A percentile compares a stretch with the other conserved stretches of the same genome.
These are phyloP conservation scores for Nothopassalora personata DNA, from an alignment of 2,329 filamentous ascomycete genomes.

Conservation along the genomic window DNA sequence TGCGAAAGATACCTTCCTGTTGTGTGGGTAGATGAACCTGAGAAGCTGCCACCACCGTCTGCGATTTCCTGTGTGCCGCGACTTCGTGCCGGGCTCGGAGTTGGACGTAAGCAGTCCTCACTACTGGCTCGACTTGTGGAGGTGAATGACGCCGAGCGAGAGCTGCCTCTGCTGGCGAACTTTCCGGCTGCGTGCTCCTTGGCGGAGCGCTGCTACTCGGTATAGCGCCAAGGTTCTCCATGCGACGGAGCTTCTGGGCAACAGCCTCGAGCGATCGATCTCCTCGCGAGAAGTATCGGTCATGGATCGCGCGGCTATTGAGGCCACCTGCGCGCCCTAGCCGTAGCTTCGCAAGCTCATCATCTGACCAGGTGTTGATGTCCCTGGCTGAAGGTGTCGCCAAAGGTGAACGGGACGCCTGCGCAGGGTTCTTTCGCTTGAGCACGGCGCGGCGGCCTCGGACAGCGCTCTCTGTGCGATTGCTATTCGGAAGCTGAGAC, in stretches of 20 bases:
- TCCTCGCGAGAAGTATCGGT: background rate
- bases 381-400: background rate
- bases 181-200: background rate
- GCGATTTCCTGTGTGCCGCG: background rate
- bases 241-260: background rate
- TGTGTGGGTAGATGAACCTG: background rate
- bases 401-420: background rate
- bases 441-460: background rate
- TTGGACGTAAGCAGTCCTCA: background rate
- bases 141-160: background rate
- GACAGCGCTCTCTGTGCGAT: background rate
- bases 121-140: background rate
- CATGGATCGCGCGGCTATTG: background rate
- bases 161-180: background rate
- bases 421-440: background rate
- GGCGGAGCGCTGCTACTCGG: background rate
- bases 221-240: background rate
- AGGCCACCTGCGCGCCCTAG: background rate
- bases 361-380: background rate
- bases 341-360: background rate
- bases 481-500: background rate
- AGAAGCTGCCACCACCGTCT: background rate
- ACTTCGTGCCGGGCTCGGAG: background rate
- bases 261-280: background rate
- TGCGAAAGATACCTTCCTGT: background rate